These are phyloP conservation scores for Tricholoma sp. DNA, from an alignment of 768 basidiomycete species.

Conservation along the genomic window DNA sequence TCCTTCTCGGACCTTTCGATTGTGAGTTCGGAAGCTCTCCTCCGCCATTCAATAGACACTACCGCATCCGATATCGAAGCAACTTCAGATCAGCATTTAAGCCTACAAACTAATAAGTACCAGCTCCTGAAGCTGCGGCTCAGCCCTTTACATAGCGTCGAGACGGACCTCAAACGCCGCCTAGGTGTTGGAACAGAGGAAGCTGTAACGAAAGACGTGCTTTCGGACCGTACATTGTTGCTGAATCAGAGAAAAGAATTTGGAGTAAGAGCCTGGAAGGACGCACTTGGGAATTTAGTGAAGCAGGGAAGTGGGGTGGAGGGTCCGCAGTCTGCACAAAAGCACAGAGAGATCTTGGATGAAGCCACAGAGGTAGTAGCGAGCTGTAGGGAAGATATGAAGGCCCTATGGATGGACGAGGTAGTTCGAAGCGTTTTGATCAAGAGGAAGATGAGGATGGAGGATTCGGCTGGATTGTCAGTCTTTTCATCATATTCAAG, in stretches of 20 bases:
- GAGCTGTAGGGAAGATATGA: constrained; percentile 49
- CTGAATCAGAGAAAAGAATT: constrained; percentile 11
- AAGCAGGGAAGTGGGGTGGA: constrained; percentile 3
- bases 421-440: constrained; percentile 41
- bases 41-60: constrained; percentile 26
- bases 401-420: constrained; percentile 51
- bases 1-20: not conserved
- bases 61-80: constrained; percentile 11
- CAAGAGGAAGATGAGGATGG: constrained; percentile 44
- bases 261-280: constrained; percentile 18
- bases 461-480: constrained; percentile 59
- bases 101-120: constrained; percentile 25
- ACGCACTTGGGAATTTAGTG: constrained; percentile 11
- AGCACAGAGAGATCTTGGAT: constrained; percentile 10
- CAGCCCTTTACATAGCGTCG: constrained; percentile 35
- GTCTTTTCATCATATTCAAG: constrained; percentile 17
- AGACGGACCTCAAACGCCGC: constrained; percentile 30
- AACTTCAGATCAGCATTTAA: not conserved
- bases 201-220: constrained; percentile 10
- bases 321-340: not conserved
- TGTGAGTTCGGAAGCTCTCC: not conserved
- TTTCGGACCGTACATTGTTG: constrained; percentile 3
- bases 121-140: constrained; percentile 32
- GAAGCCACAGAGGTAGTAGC: constrained; percentile 48
- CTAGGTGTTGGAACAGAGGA: constrained; percentile 37